Percentiles rank a stretch among this genome's conserved stretches.
phyloP scores from a whole-genome alignment of 2,329 filamentous ascomycete species.

The Calonectria crousiana region DNA sequence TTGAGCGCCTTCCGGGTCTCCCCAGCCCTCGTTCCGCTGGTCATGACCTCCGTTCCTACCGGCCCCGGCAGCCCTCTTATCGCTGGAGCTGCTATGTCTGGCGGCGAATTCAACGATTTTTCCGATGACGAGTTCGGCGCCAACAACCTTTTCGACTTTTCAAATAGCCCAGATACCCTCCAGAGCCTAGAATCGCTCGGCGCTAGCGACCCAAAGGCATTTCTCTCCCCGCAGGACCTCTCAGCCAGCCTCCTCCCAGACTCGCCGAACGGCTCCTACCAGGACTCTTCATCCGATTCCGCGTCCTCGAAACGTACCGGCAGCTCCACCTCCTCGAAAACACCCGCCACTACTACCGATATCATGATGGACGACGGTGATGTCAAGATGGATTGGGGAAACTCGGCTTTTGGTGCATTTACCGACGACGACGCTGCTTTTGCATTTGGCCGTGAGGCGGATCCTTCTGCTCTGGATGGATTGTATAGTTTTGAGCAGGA shows the following conservation, averaged over 20 bases:
- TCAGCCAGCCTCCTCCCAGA: conserved; percentile 55
- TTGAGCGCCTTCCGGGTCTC: conserved; percentile 32
- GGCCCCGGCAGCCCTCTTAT: conserved; percentile 54
- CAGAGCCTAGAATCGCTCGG: conserved; percentile 49
- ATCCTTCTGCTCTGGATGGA: conserved; percentile 43
- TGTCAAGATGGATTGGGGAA: conserved; percentile 60
- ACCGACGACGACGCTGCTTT: conserved; percentile 55
- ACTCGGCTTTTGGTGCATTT: conserved; percentile 47
- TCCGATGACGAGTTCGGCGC: conserved; percentile 52
- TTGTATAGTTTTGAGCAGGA: conserved; percentile 51
- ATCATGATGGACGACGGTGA: conserved; percentile 57
- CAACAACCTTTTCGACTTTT: conserved; percentile 51
- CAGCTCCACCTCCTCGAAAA: conserved; percentile 60
- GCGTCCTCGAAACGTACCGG: conserved; percentile 61
- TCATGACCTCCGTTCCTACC: conserved; percentile 51
- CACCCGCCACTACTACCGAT: conserved; percentile 56
- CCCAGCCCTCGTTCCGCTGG: conserved; percentile 42
- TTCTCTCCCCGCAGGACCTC: conserved; percentile 50
- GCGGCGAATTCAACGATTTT: conserved; percentile 53
- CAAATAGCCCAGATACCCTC: conserved; percentile 53
- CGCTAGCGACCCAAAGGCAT: conserved; percentile 47
- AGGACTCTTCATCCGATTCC: conserved; percentile 66
- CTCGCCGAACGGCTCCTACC: conserved; percentile 57
- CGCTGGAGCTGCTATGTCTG: conserved; percentile 52
- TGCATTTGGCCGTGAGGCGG: conserved; percentile 47